Conservation (phyloP, 768 basidiomycete species). For the Basidioascus undulatus region DNA sequence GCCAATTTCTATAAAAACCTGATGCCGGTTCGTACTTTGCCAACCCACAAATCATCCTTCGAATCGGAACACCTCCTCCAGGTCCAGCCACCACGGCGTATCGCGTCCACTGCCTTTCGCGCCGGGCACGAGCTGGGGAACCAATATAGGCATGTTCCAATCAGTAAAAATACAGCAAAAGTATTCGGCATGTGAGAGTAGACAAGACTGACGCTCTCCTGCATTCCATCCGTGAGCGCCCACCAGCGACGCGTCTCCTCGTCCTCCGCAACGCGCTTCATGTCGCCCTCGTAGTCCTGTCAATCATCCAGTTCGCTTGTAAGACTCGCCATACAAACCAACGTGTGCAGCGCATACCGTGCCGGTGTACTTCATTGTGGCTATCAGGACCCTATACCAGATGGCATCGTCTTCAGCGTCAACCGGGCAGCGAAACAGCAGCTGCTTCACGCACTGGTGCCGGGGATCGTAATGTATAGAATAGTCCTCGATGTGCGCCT, state of each 20-base stretch:
- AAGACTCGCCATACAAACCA: too few relatives aligned
- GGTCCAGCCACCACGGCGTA: constrained; percentile 39
- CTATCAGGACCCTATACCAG: constrained; percentile 44
- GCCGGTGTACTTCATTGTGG: constrained; percentile 54
- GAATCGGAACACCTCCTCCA: constrained; percentile 47
- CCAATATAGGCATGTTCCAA: too few relatives aligned
- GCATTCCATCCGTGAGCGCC: constrained; percentile 51
- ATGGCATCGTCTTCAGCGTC: not conserved
- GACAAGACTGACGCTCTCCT: constrained; percentile 49
- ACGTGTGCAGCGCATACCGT: too few relatives aligned
- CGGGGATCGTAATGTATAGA: constrained; percentile 29
- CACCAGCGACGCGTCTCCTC: constrained; percentile 54
- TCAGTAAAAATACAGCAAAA: too few relatives aligned
- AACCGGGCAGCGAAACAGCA: constrained; percentile 16
- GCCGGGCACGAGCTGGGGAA: too few relatives aligned
- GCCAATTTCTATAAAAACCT: too few relatives aligned
- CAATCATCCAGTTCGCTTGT: too few relatives aligned
- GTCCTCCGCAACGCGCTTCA: constrained; percentile 37
- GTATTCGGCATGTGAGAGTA: too few relatives aligned
- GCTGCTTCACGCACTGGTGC: constrained; percentile 13
- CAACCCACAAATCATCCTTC: constrained; percentile 19
- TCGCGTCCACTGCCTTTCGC: constrained; percentile 45
- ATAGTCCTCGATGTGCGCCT: constrained; percentile 45
- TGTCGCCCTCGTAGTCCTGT: constrained; percentile 40
- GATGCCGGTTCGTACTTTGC: too few relatives aligned